Conservation (phyloP, 495 filamentous ascomycete genomes). For the Aspergillus heteromorphus region DNA sequence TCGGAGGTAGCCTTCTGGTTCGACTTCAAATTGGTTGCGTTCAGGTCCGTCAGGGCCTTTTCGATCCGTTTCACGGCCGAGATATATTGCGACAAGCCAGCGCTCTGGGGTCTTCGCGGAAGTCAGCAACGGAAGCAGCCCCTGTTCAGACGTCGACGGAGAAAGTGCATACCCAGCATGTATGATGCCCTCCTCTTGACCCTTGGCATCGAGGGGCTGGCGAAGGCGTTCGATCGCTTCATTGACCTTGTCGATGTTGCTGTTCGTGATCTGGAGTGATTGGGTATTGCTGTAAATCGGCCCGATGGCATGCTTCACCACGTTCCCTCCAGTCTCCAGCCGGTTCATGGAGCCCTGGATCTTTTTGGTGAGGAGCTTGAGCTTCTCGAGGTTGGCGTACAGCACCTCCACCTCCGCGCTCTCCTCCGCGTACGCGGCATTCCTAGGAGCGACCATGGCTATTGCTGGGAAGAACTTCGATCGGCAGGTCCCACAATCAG, state of each 20-base stretch:
- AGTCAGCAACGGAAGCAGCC: constrained; percentile 15
- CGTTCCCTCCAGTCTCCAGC: constrained; percentile 80
- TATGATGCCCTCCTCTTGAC: constrained; percentile 85
- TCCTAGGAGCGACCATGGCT: constrained; percentile 47
- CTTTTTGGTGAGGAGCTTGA: constrained; percentile 77
- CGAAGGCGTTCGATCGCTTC: constrained; percentile 81
- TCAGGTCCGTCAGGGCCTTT: constrained; percentile 73
- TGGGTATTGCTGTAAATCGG: constrained; percentile 92
- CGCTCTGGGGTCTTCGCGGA: constrained; percentile 59
- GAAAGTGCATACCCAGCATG: constrained; percentile 57
- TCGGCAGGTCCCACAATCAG: constrained; percentile 14
- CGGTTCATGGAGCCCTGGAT: constrained; percentile 82
- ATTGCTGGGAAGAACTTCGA: constrained; percentile 9
- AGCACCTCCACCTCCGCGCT: constrained; percentile 67
- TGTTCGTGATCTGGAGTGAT: constrained; percentile 74
- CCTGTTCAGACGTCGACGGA: neutral
- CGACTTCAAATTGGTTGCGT: constrained; percentile 77
- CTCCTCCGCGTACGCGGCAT: constrained; percentile 60
- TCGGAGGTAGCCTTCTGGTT: constrained; percentile 87
- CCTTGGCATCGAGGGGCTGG: constrained; percentile 82
- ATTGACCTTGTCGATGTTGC: constrained; percentile 82
- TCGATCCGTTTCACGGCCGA: constrained; percentile 82
- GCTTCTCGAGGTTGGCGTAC: constrained; percentile 60
- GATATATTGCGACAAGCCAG: constrained; percentile 79
- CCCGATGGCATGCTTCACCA: constrained; percentile 84